Conservation (phyloP, 345 rosid genomes). For the Dipteronia dyeriana region DNA sequence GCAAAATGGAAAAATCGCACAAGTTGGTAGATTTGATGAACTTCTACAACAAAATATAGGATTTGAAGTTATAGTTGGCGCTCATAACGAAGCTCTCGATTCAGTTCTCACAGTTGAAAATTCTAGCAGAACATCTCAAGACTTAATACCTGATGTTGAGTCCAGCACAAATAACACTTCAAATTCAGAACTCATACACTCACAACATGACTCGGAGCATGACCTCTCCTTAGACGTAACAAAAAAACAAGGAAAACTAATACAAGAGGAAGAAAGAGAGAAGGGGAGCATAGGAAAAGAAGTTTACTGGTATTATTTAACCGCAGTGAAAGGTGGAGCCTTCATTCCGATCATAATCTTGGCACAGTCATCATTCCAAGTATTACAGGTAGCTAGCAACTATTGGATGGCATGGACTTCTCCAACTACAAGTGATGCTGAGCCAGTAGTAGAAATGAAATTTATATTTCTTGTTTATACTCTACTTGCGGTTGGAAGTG, state of each 20-base stretch:
- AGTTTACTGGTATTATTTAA: constrained; percentile 78
- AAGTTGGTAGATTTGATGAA: constrained; percentile 75
- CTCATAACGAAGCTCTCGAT: constrained; percentile 78
- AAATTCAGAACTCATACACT: constrained; percentile 35
- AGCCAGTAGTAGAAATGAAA: constrained; percentile 57
- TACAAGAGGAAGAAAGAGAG: constrained; percentile 92
- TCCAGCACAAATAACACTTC: constrained; percentile 37
- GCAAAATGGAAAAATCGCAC: constrained; percentile 86
- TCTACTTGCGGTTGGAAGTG: constrained; percentile 67
- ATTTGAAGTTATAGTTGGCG: constrained; percentile 88
- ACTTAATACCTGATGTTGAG: constrained; percentile 36
- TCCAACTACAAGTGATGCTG: constrained; percentile 61
- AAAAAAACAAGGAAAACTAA: constrained; percentile 70
- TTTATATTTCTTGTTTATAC: constrained; percentile 61
- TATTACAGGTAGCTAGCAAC: constrained; percentile 79
- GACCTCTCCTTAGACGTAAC: constrained; percentile 54
- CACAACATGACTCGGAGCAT: constrained; percentile 53
- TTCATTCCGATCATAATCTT: constrained; percentile 72
- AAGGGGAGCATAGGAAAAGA: constrained; percentile 89
- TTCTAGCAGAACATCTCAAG: constrained; percentile 51
- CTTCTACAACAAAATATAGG: constrained; percentile 80
- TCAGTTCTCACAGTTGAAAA: constrained; percentile 63
- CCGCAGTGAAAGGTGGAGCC: constrained; percentile 67
- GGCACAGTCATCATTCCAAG: constrained; percentile 86
- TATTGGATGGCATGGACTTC: constrained; percentile 97